Conservation (phyloP, 1,139 yeast species). For the Arxiozyma bovina region DNA sequence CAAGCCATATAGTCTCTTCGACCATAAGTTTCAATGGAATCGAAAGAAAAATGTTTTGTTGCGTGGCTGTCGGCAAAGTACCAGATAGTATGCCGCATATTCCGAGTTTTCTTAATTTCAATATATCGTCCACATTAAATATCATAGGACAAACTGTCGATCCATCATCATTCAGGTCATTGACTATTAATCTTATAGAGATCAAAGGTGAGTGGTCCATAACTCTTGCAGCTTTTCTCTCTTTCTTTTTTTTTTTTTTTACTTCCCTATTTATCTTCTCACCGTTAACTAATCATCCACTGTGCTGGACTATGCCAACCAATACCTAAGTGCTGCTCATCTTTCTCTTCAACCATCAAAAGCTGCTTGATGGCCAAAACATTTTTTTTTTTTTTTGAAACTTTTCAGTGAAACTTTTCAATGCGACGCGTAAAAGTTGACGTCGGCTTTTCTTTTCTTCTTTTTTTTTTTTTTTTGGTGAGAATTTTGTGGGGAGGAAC, state of each 20-base stretch:
- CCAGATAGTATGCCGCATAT: constrained; percentile 75
- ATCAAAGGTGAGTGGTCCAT: constrained; percentile 16
- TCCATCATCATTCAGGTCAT: constrained; percentile 4
- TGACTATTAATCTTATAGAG: background rate
- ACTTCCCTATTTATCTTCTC: constrained; percentile 10
- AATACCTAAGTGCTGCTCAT: no score
- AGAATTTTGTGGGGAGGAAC: no score
- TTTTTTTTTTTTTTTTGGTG: no score
- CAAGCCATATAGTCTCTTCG: constrained; percentile 67
- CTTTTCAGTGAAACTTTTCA: background rate
- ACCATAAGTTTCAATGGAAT: constrained; percentile 65
- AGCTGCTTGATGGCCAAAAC: background rate
- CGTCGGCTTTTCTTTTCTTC: background rate
- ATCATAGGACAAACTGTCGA: constrained; percentile 31
- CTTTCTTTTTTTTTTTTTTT: background rate
- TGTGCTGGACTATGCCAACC: no score
- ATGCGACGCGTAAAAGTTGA: background rate
- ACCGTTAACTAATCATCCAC: background rate
- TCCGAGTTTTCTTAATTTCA: constrained; percentile 44
- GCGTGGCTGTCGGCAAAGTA: constrained; percentile 79
- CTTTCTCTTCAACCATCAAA: background rate
- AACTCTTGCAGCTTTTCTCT: background rate
- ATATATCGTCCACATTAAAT: constrained; percentile 45
- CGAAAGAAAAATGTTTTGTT: constrained; percentile 79
- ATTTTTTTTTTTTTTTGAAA: background rate